Evolutionary conservation across 768 basidiomycete genomes (phyloP).

Genomic region (Tephrocybe sp.): DNA sequence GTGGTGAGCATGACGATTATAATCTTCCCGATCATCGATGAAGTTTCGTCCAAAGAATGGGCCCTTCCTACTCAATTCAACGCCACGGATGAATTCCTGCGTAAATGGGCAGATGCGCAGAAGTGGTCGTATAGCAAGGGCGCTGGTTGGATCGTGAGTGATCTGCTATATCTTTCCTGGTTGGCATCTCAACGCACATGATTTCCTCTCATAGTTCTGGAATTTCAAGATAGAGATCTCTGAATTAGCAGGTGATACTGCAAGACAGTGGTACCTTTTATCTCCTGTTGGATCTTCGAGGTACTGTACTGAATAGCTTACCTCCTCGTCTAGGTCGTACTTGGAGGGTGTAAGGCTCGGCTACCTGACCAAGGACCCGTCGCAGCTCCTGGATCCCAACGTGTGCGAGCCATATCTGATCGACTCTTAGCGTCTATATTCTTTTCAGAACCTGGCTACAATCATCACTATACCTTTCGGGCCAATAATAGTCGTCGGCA

Average conservation of each 20-base stretch:
- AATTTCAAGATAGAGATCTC: slow-evolving; percentile 74
- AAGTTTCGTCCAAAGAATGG: slow-evolving; percentile 36
- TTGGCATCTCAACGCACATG: background rate
- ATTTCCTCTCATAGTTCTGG: slow-evolving; percentile 44
- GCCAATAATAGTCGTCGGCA: too few species aligned
- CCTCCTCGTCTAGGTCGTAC: slow-evolving; percentile 57
- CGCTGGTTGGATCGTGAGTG: slow-evolving; percentile 67
- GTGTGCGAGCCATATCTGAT: slow-evolving; percentile 61
- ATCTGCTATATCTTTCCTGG: background rate
- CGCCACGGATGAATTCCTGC: slow-evolving; percentile 61
- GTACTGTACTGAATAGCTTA: background rate
- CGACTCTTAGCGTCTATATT: background rate
- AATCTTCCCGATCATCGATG: background rate
- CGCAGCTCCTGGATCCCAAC: slow-evolving; percentile 49
- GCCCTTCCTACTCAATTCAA: slow-evolving; percentile 62
- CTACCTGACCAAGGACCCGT: slow-evolving; percentile 65
- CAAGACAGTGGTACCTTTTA: slow-evolving; percentile 60
- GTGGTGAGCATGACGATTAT: slow-evolving; percentile 25
- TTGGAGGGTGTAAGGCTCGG: slow-evolving; percentile 57
- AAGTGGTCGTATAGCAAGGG: slow-evolving; percentile 62
- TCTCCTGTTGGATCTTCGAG: background rate
- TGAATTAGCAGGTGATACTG: slow-evolving; percentile 44
- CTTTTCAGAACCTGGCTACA: too few species aligned
- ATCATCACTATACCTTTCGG: too few species aligned
- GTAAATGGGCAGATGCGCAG: slow-evolving; percentile 75